Conservation (phyloP, 139 green algal genomes). For the Trebouxia sp. region DNA sequence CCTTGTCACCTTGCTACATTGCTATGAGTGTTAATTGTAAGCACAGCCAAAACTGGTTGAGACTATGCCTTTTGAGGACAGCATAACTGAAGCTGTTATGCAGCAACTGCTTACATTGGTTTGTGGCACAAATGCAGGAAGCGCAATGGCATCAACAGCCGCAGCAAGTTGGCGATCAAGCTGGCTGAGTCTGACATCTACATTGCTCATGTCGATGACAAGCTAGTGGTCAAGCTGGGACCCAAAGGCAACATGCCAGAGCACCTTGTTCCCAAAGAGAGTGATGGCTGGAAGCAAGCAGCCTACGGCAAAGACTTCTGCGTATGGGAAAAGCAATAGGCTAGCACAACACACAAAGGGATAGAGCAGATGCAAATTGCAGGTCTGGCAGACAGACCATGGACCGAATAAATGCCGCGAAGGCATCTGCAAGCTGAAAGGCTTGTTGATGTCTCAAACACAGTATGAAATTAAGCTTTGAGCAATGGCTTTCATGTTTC, state of each 20-base stretch:
- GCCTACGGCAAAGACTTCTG: slow-evolving; percentile 49
- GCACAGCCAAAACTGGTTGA: too few relatives aligned
- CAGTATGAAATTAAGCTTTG: too few relatives aligned
- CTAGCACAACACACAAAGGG: neutral
- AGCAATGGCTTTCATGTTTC: too few relatives aligned
- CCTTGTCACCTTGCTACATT: too few relatives aligned
- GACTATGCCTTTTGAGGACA: too few relatives aligned
- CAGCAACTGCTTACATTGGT: neutral
- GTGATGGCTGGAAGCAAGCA: slow-evolving; percentile 52
- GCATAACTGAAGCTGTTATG: too few relatives aligned
- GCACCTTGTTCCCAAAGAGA: slow-evolving; percentile 39
- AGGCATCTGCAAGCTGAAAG: too few relatives aligned
- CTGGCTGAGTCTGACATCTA: slow-evolving; percentile 74
- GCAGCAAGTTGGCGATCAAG: slow-evolving; percentile 65
- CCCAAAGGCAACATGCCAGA: slow-evolving; percentile 52
- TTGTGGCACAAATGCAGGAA: slow-evolving; percentile 42
- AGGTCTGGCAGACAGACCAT: too few relatives aligned
- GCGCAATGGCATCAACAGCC: slow-evolving; percentile 50
- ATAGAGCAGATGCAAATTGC: neutral
- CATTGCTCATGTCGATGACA: slow-evolving; percentile 57
- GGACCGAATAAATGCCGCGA: too few relatives aligned
- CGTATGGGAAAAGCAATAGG: slow-evolving; percentile 52
- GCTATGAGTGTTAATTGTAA: too few relatives aligned
- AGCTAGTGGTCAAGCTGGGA: slow-evolving; percentile 60
- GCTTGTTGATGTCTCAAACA: too few relatives aligned